Evolutionary conservation across 2,329 filamentous ascomycete genomes (phyloP), one percentile per base, ranked within the genome.

Genomic region (Orbilia oligospora): DNA sequence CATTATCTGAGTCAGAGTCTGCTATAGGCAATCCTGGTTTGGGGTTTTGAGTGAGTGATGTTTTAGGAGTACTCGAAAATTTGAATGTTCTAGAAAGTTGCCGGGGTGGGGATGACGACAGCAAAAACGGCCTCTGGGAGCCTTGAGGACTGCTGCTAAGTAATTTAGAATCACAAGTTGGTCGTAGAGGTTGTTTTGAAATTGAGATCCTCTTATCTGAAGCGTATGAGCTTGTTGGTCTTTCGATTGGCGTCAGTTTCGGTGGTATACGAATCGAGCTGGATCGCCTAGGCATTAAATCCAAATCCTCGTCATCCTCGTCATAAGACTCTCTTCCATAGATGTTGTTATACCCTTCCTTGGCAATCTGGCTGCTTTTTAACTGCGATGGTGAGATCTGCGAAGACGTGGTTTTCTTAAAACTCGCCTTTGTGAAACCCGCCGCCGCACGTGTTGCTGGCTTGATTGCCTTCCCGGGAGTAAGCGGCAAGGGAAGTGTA

Each of bases 371-470:
- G 41, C 76, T 72, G 10, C 33, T 53, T 24, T 64, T 49, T n/a
- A 72, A 8, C 20, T 66, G 44, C 44, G 67, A 73, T 16, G 64
- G 66, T 22, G 69, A 69, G 55, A 44, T 63, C 49, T 69, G 69
- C 22, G 69, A 48, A n/a, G 66, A 71, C 46, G 67, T 46, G 18
- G 53, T 20, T 53, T 71, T 77, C 67, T 68, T 77, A 68, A 71
- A 71, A 44, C 67, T 71, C n/a, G 73, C 73, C 36, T 51, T 66
- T 16, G 67, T 77, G 30, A 70, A 79, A 18, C 76, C 76, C 27
- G 76, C 76, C 33, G 76, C 76, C 20, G 76, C 76, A 33, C 76
- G 68, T 24, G 73, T 77, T 12, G 73, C 51, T 16, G 68, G 68
- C 36, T 77, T 77, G 38, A 77, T 71, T 14, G 10, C 12, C 18